These are phyloP conservation scores for Annona cherimola DNA, from an alignment of 164 flowering plant genomes.

Conservation along the genomic window DNA sequence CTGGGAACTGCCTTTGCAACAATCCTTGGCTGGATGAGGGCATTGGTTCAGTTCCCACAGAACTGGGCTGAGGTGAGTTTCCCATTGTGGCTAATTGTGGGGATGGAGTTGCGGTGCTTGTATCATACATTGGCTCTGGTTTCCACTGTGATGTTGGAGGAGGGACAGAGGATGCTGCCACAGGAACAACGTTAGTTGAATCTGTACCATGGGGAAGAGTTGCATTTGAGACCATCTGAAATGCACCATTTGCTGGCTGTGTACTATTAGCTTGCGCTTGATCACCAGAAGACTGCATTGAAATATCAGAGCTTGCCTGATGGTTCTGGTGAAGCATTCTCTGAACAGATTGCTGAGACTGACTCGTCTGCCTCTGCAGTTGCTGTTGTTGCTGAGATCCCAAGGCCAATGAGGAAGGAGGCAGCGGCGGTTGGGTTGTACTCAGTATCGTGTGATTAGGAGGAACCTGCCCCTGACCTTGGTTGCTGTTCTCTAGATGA, in stretches of 20 bases:
- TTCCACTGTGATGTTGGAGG: conserved; percentile 30
- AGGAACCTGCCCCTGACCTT: conserved; percentile 32
- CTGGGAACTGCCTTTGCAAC: conserved; percentile 51
- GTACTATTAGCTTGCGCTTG: conserved; percentile 29
- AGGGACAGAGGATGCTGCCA: conserved; percentile 30
- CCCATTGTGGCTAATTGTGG: conserved; percentile 30
- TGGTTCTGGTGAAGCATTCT: conserved; percentile 45
- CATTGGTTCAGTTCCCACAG: conserved; percentile 30
- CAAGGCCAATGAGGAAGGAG: conserved; percentile 21
- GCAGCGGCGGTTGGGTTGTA: conserved; percentile 34
- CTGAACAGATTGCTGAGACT: conserved; percentile 31
- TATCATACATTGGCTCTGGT: conserved; percentile 41
- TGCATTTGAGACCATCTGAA: conserved; percentile 22
- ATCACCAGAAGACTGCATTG: conserved; percentile 28
- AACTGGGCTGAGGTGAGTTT: conserved; percentile 21
- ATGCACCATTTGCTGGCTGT: conserved; percentile 23
- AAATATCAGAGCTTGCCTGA: conserved; percentile 34
- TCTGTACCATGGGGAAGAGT: conserved; percentile 31
- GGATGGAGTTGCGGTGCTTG: conserved; percentile 24
- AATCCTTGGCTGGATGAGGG: conserved; percentile 25
- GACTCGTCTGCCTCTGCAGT: conserved; percentile 37
- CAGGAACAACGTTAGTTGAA: conserved; percentile 28
- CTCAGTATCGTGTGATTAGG: conserved; percentile 23
- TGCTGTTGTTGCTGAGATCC: conserved; percentile 11
- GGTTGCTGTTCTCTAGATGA: conserved; percentile 43